Evolutionary conservation across 2,329 filamentous ascomycete genomes (phyloP).

Genomic region (Hymenoscyphus albidus): DNA sequence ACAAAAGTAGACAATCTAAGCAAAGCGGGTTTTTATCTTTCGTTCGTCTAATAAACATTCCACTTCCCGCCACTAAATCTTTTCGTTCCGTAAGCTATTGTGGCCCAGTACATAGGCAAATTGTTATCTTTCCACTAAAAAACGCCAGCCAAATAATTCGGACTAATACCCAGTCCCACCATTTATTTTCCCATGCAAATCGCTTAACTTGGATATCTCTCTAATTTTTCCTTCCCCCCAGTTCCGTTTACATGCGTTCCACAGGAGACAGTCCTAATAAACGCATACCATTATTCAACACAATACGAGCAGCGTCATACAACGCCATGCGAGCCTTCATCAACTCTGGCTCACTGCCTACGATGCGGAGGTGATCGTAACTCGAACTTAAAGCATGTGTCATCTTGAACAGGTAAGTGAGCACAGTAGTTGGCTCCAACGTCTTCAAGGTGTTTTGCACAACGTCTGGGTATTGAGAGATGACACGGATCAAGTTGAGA

Average conservation of each 20-base stretch:
- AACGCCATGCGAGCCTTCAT: slow-evolving; percentile 71
- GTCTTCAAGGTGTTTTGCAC: slow-evolving; percentile 81
- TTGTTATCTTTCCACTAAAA: neutral
- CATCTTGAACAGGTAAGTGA: slow-evolving; percentile 79
- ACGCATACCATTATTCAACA: slow-evolving; percentile 79
- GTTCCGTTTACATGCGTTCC: slow-evolving; percentile 40
- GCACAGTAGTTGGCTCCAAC: slow-evolving; percentile 66
- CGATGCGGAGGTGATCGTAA: slow-evolving; percentile 77
- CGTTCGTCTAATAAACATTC: too few species aligned
- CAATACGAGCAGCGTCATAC: slow-evolving; percentile 71
- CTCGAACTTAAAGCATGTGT: slow-evolving; percentile 74
- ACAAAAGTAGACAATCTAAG: too few species aligned
- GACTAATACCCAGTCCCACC: neutral
- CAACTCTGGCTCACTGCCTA: slow-evolving; percentile 71
- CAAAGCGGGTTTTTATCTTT: too few species aligned
- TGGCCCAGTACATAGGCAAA: neutral
- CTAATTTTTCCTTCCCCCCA: neutral
- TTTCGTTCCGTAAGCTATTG: neutral
- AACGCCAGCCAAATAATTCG: neutral
- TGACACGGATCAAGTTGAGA: slow-evolving; percentile 66
- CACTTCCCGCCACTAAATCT: too few species aligned
- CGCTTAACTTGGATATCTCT: slow-evolving; percentile 1
- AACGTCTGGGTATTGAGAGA: slow-evolving; percentile 84
- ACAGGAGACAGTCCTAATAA: slow-evolving; percentile 75
- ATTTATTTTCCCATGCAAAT: slow-evolving; percentile 5